These are phyloP conservation scores for Cladosporium colombiae DNA, from an alignment of 2,329 filamentous ascomycete species.

Conservation along the genomic window DNA sequence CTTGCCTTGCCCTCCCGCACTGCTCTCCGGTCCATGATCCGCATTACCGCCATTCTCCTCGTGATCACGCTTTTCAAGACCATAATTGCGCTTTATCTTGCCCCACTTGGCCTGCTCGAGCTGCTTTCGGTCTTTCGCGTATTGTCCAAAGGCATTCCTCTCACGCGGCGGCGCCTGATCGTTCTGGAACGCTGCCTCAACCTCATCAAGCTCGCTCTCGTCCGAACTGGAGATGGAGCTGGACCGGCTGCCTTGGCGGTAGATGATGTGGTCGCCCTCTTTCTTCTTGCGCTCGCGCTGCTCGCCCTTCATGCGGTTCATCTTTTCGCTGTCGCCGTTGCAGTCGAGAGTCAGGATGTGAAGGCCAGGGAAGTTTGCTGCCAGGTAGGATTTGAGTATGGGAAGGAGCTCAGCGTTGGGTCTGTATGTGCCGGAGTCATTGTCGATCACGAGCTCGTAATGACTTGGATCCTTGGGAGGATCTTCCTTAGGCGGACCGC, in stretches of 20 bases:
- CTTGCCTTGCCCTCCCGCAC: constrained; percentile 3
- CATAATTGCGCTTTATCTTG: constrained; percentile 22
- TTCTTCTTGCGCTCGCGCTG: constrained; percentile 75
- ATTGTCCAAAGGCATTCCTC: constrained; percentile 26
- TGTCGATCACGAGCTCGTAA: constrained; percentile 92
- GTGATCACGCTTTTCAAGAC: not conserved
- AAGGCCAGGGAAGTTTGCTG: constrained; percentile 73
- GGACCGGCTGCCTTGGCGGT: constrained; percentile 53
- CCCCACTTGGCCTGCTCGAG: constrained; percentile 25
- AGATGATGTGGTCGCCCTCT: constrained; percentile 54
- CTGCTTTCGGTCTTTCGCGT: constrained; percentile 29
- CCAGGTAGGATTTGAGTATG: constrained; percentile 68
- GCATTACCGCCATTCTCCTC: not conserved
- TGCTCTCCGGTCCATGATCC: constrained; percentile 7
- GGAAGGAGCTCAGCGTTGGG: constrained; percentile 78
- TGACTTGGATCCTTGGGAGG: constrained; percentile 55
- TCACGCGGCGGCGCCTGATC: constrained; percentile 19
- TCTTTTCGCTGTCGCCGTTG: constrained; percentile 67
- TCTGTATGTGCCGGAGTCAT: constrained; percentile 90
- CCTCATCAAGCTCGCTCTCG: constrained; percentile 56
- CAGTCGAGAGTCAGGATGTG: constrained; percentile 74
- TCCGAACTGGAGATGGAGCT: constrained; percentile 56
- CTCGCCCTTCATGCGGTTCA: constrained; percentile 72
- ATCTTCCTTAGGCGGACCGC: constrained; percentile 46
- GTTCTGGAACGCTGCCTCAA: constrained; percentile 28